A percentile compares a stretch with the other conserved stretches of the same genome.
Evolutionary conservation across 306 rosid species (phyloP).

Genomic region (Begonia loranthoides): DNA sequence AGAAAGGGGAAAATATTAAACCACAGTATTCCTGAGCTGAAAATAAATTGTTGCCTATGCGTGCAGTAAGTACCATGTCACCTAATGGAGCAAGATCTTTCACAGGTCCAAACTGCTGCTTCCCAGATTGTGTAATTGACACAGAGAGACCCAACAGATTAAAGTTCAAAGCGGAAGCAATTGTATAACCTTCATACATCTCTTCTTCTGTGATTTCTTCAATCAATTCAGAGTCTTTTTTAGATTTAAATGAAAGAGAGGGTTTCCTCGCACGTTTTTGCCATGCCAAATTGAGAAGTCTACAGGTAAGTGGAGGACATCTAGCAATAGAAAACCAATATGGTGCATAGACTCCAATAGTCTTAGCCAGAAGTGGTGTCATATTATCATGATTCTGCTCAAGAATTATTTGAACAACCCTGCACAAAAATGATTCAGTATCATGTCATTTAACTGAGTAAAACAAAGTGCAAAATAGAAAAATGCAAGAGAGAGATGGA

Average conservation of each 20-base stretch:
- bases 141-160: slow-evolving; percentile 65
- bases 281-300: slow-evolving; percentile 52
- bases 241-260: slow-evolving; percentile 31
- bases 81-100: slow-evolving; percentile 77
- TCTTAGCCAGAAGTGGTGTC: slow-evolving; percentile 46
- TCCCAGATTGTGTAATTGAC: slow-evolving; percentile 51
- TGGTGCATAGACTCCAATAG: slow-evolving; percentile 75
- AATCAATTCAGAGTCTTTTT: slow-evolving; percentile 32
- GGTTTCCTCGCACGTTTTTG: slow-evolving; percentile 35
- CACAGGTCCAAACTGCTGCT: slow-evolving; percentile 62
- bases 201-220: slow-evolving; percentile 93
- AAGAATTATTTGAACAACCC: slow-evolving; percentile 80
- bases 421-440: slow-evolving; percentile 29
- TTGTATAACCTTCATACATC: slow-evolving; percentile 61
- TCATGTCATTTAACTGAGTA: slow-evolving; percentile 13
- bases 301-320: slow-evolving; percentile 76
- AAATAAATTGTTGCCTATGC: slow-evolving; percentile 5
- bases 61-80: slow-evolving; percentile 49
- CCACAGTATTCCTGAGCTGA: background rate
- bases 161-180: slow-evolving; percentile 73
- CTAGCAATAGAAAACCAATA: slow-evolving; percentile 72
- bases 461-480: slow-evolving; percentile 8
- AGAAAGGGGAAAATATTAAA: slow-evolving; percentile 6
- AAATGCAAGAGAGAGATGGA: slow-evolving; percentile 11
- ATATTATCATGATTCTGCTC: slow-evolving; percentile 61